Percentiles rank a stretch among this genome's conserved stretches.
These are phyloP conservation scores for Elaeagnus macrophylla DNA, from an alignment of 306 rosid species.

Conservation along the genomic window DNA sequence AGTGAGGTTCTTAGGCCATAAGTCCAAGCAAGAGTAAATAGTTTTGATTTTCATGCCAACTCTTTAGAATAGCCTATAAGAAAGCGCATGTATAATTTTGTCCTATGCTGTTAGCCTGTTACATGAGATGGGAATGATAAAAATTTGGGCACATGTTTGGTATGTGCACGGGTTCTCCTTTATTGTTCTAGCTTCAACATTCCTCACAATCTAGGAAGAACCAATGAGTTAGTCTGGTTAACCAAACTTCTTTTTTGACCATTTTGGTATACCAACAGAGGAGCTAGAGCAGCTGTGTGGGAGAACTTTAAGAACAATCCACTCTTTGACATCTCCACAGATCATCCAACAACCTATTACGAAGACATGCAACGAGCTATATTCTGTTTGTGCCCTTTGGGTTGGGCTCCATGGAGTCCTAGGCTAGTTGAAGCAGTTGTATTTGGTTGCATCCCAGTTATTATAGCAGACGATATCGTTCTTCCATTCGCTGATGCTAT, in stretches of 20 bases:
- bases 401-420: conserved; percentile 61
- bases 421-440: conserved; percentile 48
- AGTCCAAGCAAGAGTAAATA: too few relatives aligned
- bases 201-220: too few relatives aligned
- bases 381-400: conserved; percentile 46
- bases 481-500: conserved; percentile 48
- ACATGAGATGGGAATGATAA: too few relatives aligned
- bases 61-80: too few relatives aligned
- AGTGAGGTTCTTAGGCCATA: too few relatives aligned
- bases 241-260: neutral
- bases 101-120: too few relatives aligned
- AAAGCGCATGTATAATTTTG: too few relatives aligned
- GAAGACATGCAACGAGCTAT: conserved; percentile 46
- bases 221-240: too few relatives aligned
- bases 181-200: too few relatives aligned
- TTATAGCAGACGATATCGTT: conserved; percentile 43
- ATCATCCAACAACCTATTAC: conserved; percentile 38
- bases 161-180: too few relatives aligned
- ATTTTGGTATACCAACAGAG: conserved; percentile 21
- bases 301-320: conserved; percentile 44
- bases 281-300: conserved; percentile 52
- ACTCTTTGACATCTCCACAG: conserved; percentile 38
- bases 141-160: too few relatives aligned
- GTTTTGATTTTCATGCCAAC: too few relatives aligned
- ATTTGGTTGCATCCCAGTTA: conserved; percentile 46